These are phyloP conservation scores for Secale cereale DNA, from an alignment of 176 grass and related monocot species.

Conservation along the genomic window DNA sequence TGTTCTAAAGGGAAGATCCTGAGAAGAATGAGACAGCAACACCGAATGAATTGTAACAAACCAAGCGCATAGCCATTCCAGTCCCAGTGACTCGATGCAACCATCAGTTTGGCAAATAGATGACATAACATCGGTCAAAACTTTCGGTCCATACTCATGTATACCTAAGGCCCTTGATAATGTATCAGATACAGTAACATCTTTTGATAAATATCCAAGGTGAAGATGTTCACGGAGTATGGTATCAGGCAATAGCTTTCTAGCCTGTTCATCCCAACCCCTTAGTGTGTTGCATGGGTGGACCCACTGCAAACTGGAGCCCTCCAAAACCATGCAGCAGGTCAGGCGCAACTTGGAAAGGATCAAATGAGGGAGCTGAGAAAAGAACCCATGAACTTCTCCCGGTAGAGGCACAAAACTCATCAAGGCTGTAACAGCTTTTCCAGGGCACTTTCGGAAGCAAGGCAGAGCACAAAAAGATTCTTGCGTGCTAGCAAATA, in stretches of 20 bases:
- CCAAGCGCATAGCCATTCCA: conserved; percentile 13
- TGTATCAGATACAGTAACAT: neutral
- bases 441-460: neutral
- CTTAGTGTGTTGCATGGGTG: conserved; percentile 4
- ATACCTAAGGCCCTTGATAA: conserved; percentile 1
- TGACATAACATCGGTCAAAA: neutral
- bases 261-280: conserved; percentile 7
- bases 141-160: conserved; percentile 4
- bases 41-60: neutral
- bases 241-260: neutral
- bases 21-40: conserved; percentile 2
- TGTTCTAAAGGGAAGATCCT: neutral
- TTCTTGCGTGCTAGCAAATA: neutral
- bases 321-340: neutral
- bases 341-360: neutral
- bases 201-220: neutral
- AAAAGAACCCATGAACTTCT: conserved; percentile 16
- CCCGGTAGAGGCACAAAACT: conserved; percentile 2
- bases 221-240: neutral
- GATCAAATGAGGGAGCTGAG: conserved; percentile 7
- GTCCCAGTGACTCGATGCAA: neutral
- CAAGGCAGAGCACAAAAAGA: neutral
- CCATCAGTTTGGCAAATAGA: conserved; percentile 3
- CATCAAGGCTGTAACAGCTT: neutral
- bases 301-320: neutral